A percentile compares a stretch with the other conserved stretches of the same genome.
phyloP scores from a whole-genome alignment of 2,329 filamentous ascomycete genomes.

The Cladophialophora chaetospira region DNA sequence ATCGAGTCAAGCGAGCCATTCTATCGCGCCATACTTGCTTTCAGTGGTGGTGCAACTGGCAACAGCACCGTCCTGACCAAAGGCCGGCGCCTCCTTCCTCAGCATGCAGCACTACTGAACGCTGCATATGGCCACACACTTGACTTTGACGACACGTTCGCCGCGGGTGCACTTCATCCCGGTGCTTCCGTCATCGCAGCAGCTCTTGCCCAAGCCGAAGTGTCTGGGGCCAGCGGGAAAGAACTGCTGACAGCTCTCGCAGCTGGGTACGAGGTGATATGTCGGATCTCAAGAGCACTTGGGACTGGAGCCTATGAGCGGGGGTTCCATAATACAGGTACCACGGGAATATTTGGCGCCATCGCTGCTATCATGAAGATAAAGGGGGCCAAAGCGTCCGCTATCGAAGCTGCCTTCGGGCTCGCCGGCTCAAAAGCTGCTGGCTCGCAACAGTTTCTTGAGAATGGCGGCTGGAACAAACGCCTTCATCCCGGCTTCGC shows the following conservation, averaged over 20 bases:
- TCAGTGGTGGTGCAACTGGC: slow-evolving; percentile 4
- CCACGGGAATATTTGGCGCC: slow-evolving; percentile 40
- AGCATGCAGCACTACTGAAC: slow-evolving; percentile 47
- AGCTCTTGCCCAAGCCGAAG: slow-evolving; percentile 37
- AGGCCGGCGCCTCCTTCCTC: slow-evolving; percentile 31
- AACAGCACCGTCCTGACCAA: slow-evolving; percentile 20
- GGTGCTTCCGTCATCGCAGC: slow-evolving; percentile 40
- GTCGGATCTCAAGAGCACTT: slow-evolving; percentile 37
- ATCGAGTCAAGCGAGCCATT: slow-evolving; percentile 18
- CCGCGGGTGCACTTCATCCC: slow-evolving; percentile 43
- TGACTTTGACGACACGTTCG: slow-evolving; percentile 50
- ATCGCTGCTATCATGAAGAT: slow-evolving; percentile 37
- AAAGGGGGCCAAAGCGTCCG: slow-evolving; percentile 26
- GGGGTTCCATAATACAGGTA: slow-evolving; percentile 42
- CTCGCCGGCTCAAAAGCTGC: slow-evolving; percentile 40
- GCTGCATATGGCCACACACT: slow-evolving; percentile 45
- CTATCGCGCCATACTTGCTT: slow-evolving; percentile 8
- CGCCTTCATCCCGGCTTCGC: slow-evolving; percentile 42
- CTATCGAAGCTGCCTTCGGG: slow-evolving; percentile 39
- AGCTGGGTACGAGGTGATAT: slow-evolving; percentile 37
- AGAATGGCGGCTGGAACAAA: slow-evolving; percentile 43
- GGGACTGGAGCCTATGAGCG: slow-evolving; percentile 37
- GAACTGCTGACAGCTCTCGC: slow-evolving; percentile 24
- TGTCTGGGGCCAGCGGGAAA: slow-evolving; percentile 25
- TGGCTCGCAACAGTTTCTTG: slow-evolving; percentile 41